Conservation (phyloP, 768 basidiomycete genomes). For the Lactarius psammicola region DNA sequence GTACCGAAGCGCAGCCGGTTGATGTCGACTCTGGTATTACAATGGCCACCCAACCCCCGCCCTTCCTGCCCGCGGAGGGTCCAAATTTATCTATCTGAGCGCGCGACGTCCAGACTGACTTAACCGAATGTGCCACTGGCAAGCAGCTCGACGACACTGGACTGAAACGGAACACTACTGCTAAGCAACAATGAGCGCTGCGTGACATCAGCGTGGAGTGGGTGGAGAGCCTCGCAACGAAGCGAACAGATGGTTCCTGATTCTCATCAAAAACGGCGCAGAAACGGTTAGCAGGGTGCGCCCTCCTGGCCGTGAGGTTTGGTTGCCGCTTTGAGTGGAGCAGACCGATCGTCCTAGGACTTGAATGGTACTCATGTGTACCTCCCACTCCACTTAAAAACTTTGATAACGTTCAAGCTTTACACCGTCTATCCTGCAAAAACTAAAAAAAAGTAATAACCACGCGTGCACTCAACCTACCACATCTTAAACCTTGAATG, state of each 20-base stretch:
- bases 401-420: background rate
- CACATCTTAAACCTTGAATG: background rate
- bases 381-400: background rate
- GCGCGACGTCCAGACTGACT: background rate
- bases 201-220: background rate
- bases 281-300: background rate
- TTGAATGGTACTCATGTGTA: background rate
- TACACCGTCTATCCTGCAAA: background rate
- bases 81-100: background rate
- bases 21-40: background rate
- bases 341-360: background rate
- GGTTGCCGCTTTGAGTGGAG: background rate
- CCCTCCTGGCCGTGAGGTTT: background rate
- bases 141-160: background rate
- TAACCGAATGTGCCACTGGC: background rate
- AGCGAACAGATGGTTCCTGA: background rate
- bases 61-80: background rate
- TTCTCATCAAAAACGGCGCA: background rate
- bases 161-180: background rate
- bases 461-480: background rate
- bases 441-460: background rate
- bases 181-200: background rate
- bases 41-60: background rate
- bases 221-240: background rate
- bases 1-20: background rate